These are phyloP conservation scores for Globisporangium spinosum DNA, from an alignment of 352 stramenopile species.

Conservation along the genomic window DNA sequence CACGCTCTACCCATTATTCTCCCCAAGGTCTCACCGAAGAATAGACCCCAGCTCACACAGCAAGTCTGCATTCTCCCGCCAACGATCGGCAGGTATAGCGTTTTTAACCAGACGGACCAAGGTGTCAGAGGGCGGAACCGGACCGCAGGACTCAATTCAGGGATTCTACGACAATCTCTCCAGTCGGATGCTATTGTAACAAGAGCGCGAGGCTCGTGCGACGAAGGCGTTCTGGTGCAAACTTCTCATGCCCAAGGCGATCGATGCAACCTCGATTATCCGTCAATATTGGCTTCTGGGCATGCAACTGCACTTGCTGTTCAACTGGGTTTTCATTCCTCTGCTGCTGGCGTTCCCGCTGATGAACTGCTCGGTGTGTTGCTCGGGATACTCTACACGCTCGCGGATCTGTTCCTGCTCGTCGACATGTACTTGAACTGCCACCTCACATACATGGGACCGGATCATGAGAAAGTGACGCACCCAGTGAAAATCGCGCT, in stretches of 20 bases:
- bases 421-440: slow-evolving; percentile 50
- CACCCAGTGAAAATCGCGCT: slow-evolving; percentile 22
- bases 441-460: slow-evolving; percentile 29
- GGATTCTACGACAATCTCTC: slow-evolving; percentile 30
- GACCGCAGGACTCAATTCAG: slow-evolving; percentile 11
- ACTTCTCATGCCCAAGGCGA: slow-evolving; percentile 10
- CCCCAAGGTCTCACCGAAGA: not conserved
- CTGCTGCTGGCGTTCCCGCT: slow-evolving; percentile 38
- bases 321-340: slow-evolving; percentile 39
- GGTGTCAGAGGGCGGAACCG: not conserved
- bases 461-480: slow-evolving; percentile 29
- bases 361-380: slow-evolving; percentile 19
- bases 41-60: slow-evolving; percentile 18
- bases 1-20: slow-evolving; percentile 43
- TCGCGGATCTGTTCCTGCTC: slow-evolving; percentile 35
- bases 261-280: slow-evolving; percentile 2
- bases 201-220: slow-evolving; percentile 9
- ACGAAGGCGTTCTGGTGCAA: slow-evolving; percentile 17
- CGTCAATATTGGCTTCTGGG: slow-evolving; percentile 32
- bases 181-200: slow-evolving; percentile 17
- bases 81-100: slow-evolving; percentile 11
- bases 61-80: slow-evolving; percentile 25
- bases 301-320: slow-evolving; percentile 36
- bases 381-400: slow-evolving; percentile 20
- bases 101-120: not conserved